Base-by-base conservation (phyloP, 2,329 filamentous ascomycete species). In the Rhinocladiella similis region DNA sequence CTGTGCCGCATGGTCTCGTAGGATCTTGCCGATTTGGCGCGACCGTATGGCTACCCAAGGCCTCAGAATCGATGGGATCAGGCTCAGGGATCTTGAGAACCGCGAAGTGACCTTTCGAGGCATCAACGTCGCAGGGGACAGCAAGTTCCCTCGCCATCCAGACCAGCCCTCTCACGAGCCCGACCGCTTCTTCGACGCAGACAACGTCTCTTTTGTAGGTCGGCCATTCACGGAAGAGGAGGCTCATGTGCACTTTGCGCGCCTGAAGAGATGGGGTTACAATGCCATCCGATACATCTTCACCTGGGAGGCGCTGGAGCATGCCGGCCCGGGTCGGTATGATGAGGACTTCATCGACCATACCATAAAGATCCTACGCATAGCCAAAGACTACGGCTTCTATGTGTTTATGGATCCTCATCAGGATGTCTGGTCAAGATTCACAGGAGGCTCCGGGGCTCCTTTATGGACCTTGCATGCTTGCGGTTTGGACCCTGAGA, bases 331-430 rank as follows among this genome's bases (percentile, higher is more conserved):
- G 0, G 91, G 92, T 1, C 86, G 84, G 68, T 99, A 97, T 71
- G 95, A 99, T 67, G 91, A 99, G 69, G 87, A 89, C 60, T 99
- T 90, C 82, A 92, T 97, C 63, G 81, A 89, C 63, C 91, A 96
- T 70, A 99, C 94, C 1, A 91, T 99, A 63, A 83, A 90, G 38
- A 79, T 96, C 10, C 74, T 99, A 65, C 83, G 91, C 54, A 79
- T 91, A 62, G 92, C 92, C 36, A 96, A 92, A 70, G 81, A 85
- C 36, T 97, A 96, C 77, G 90, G 90, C 25, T 97, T 99, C 72
- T 96, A 95, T 68, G 81, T 99, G 48, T 97, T 97, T 70, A 96
- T 99, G 91, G 95, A 99, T 66, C 93, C 95, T 18, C 94, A 99
- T 72, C 94, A 99, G 79, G 94, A 99, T 77, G 93, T 97, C 86